These are phyloP conservation scores for Chaetomium cochliodes DNA, from an alignment of 495 filamentous ascomycete genomes.

Conservation along the genomic window DNA sequence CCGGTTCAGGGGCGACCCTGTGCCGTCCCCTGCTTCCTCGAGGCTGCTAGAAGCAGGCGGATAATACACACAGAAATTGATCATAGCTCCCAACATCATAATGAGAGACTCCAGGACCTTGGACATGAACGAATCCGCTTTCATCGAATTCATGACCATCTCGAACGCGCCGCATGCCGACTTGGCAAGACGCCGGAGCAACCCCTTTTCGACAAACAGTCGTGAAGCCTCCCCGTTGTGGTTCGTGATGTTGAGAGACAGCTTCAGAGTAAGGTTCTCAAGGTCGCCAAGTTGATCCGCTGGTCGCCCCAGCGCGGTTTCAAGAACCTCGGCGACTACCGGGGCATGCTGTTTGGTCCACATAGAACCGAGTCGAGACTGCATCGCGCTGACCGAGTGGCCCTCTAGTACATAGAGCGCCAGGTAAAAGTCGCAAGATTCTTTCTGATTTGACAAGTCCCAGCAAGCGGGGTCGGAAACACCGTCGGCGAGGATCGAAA, in stretches of 20 bases:
- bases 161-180: constrained; percentile 42
- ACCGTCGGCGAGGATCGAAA: constrained; percentile 47
- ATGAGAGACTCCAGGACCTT: constrained; percentile 67
- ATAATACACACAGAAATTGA: constrained; percentile 83
- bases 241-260: constrained; percentile 86
- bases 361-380: constrained; percentile 33
- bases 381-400: constrained; percentile 44
- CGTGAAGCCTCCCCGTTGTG: constrained; percentile 67
- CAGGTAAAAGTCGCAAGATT: constrained; percentile 43
- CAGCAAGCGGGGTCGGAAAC: constrained; percentile 35
- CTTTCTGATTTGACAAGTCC: constrained; percentile 35
- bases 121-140: constrained; percentile 39
- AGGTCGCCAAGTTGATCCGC: constrained; percentile 36
- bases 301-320: constrained; percentile 35
- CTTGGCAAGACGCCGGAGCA: constrained; percentile 56
- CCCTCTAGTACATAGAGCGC: constrained; percentile 44
- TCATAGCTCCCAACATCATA: constrained; percentile 77
- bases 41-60: constrained; percentile 48
- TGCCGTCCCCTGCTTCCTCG: constrained; percentile 31
- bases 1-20: constrained; percentile 42
- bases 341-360: constrained; percentile 46
- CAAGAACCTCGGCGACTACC: constrained; percentile 41
- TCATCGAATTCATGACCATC: constrained; percentile 45
- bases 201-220: constrained; percentile 57
- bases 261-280: constrained; percentile 56